Evolutionary conservation across 2,329 filamentous ascomycete genomes (phyloP).

Genomic region (Fusarium sp.): DNA sequence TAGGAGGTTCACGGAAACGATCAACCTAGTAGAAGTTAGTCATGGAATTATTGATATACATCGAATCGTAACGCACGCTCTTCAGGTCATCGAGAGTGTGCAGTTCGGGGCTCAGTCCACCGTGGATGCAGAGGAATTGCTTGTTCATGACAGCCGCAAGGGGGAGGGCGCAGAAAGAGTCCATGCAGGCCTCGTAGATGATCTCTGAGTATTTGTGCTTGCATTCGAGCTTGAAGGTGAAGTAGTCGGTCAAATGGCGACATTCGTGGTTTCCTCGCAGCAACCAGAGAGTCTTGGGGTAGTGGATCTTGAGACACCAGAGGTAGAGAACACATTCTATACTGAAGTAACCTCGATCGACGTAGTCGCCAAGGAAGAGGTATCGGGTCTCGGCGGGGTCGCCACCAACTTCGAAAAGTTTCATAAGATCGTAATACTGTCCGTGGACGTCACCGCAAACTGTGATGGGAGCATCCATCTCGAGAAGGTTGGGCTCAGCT

Average conservation of each 20-base stretch:
- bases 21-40: constrained; percentile 76
- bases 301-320: constrained; percentile 99
- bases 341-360: constrained; percentile 98
- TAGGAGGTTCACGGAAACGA: constrained; percentile 96
- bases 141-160: constrained; percentile 99
- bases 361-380: constrained; percentile 97
- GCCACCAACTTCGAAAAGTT: constrained; percentile 97
- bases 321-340: constrained; percentile 99
- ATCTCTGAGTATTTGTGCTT: constrained; percentile 99
- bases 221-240: constrained; percentile 99
- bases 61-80: constrained; percentile 69
- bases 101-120: constrained; percentile 93
- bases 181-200: constrained; percentile 98
- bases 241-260: constrained; percentile 98
- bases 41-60: neutral
- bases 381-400: constrained; percentile 97
- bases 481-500: constrained; percentile 92
- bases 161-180: constrained; percentile 94
- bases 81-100: constrained; percentile 96
- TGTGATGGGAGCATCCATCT: constrained; percentile 99
- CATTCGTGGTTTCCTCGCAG: constrained; percentile 98
- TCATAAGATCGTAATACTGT: constrained; percentile 99
- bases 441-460: constrained; percentile 99
- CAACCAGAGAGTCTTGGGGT: constrained; percentile 96
- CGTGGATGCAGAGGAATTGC: constrained; percentile 98